Conservation (phyloP, 1,284 basidiomycete genomes). For the Mycena citricolor region DNA sequence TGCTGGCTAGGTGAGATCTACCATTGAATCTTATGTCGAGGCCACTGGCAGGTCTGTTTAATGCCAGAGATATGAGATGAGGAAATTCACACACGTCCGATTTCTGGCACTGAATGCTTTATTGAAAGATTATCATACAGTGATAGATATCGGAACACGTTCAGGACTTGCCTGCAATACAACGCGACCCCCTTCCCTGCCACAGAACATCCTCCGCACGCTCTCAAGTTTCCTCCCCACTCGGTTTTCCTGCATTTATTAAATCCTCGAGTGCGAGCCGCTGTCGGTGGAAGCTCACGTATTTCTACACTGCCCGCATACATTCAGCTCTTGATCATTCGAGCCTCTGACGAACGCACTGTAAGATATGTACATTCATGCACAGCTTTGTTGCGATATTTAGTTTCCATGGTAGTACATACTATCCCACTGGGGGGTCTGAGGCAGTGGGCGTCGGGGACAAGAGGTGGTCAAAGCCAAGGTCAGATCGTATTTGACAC, state of each 20-base stretch:
- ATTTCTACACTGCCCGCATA: slow-evolving; percentile 18
- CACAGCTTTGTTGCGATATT: slow-evolving; percentile 15
- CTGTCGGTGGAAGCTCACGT: slow-evolving; percentile 2
- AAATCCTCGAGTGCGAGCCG: background rate
- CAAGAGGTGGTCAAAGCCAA: slow-evolving; percentile 12
- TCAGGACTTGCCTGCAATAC: slow-evolving; percentile 21
- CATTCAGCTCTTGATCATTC: background rate
- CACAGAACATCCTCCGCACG: slow-evolving; percentile 19
- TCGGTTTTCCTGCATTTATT: slow-evolving; percentile 15
- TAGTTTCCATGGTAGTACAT: slow-evolving; percentile 11
- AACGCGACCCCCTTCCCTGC: slow-evolving; percentile 21
- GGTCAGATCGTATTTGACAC: background rate
- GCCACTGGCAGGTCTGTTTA: slow-evolving; percentile 11
- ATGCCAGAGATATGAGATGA: background rate
- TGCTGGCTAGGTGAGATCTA: background rate
- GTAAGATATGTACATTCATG: slow-evolving; percentile 15
- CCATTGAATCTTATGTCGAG: slow-evolving; percentile 22
- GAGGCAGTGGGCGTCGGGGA: background rate
- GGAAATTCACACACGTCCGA: slow-evolving; percentile 13
- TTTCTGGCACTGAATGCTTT: slow-evolving; percentile 20
- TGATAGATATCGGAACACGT: background rate
- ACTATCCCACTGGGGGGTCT: background rate
- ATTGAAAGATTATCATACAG: too few species aligned
- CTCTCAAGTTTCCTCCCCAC: slow-evolving; percentile 18
- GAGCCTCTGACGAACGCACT: slow-evolving; percentile 9